Evolutionary conservation across 1,284 basidiomycete species (phyloP).

Genomic region (Sutorius eximius): DNA sequence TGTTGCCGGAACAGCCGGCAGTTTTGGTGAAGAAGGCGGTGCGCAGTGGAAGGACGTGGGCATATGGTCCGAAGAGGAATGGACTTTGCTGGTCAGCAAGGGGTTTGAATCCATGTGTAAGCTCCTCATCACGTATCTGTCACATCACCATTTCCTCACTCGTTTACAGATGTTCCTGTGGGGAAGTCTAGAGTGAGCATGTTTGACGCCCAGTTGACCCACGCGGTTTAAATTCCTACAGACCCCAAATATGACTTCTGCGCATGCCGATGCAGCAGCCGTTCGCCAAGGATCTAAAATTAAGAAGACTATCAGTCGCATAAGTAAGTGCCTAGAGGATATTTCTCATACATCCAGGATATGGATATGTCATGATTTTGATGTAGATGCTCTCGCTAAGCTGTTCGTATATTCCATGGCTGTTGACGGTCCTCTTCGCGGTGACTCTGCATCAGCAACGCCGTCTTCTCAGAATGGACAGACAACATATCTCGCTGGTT

Average conservation of each 20-base stretch:
- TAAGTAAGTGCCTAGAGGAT: slow-evolving; percentile 46
- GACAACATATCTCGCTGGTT: slow-evolving; percentile 77
- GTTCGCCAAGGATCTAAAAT: slow-evolving; percentile 71
- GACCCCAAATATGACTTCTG: slow-evolving; percentile 63
- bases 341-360: neutral
- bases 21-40: slow-evolving; percentile 52
- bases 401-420: slow-evolving; percentile 92
- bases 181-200: slow-evolving; percentile 58
- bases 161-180: slow-evolving; percentile 64
- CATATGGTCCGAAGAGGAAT: slow-evolving; percentile 87
- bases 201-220: neutral
- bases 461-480: slow-evolving; percentile 57
- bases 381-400: slow-evolving; percentile 78
- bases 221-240: slow-evolving; percentile 30
- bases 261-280: slow-evolving; percentile 66
- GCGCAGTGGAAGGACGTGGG: slow-evolving; percentile 77
- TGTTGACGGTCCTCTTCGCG: slow-evolving; percentile 66
- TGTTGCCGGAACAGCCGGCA: slow-evolving; percentile 59
- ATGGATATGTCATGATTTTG: slow-evolving; percentile 5
- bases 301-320: slow-evolving; percentile 74
- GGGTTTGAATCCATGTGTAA: slow-evolving; percentile 85
- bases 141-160: slow-evolving; percentile 49
- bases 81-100: slow-evolving; percentile 84
- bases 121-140: slow-evolving; percentile 27
- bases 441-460: slow-evolving; percentile 49